Evolutionary conservation across 441 rosid species (phyloP), one percentile per base, ranked within the genome.

Genomic region (Adansonia grandidieri): DNA sequence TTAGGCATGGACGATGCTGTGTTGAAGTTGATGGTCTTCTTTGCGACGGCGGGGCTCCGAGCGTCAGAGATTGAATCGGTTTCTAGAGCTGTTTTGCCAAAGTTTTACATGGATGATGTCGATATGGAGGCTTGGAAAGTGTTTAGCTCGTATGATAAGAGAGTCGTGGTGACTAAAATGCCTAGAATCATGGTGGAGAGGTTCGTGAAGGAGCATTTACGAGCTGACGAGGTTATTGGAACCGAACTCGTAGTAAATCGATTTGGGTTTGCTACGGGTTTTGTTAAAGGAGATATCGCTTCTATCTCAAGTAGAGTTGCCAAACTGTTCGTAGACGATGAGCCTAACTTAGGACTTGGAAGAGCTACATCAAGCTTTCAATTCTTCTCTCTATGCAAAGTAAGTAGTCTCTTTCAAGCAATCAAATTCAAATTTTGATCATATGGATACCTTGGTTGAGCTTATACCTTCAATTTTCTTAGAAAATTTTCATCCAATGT

Each of bases 31-130:
- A 89, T 89, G 93, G 79, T 90, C 53, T 93, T 92, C 47, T 90
- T 87, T 7, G 84, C 98, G 37, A 89, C 92, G 4, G 87, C 73
- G 0, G 97, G 97, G 6, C 78, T 93, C 3, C 82, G 77, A 0
- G 85, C 67, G 73, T 78, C 90, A 4, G 98, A 92, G 87, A 89
- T 95, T 9, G 88, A 89, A 74, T 87, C 94, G 0, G 93, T 95
- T 60, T 91, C 98, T n/a, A 84, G 98, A 79, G 98, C 98, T 0
- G 97, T 95, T 47, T 72, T 95, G 84, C 97, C 98, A 0, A 93
- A 93, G 80, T 95, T 95, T 63, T 93, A 80, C 78, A 88, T 87
- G 94, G 97, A 91, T 68, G 94, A 91, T 80, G 20, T 93, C 64
- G 85, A 90, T 65, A 79, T 85, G 85, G 88, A 89, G 48, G 91